Base-by-base conservation (phyloP, 2,329 filamentous ascomycete species). In the Botryotinia narcissicola region DNA sequence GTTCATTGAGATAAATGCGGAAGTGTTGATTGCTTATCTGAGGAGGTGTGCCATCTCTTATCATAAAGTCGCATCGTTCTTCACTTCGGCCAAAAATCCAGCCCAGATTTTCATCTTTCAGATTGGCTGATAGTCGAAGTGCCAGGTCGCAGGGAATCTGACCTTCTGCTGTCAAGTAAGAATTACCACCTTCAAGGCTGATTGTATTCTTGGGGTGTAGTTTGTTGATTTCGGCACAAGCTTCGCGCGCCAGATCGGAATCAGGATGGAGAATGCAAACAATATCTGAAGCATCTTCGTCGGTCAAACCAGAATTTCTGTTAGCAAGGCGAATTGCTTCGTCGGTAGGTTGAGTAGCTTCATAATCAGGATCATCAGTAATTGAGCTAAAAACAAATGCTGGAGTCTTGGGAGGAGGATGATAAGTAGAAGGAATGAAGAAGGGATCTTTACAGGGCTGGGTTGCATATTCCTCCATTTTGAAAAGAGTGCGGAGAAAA, bases 1-100 rank as follows among this genome's bases (percentile, higher is more conserved):
- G 89, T n/a, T 90, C 86, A 78, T 97, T 99, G 78, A 97, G 87
- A 80, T 92, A 97, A 75, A 99, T 97, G 71, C 94, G 91, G 81
- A 98, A 99, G 81, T 99, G 96, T n/a, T 92, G 87, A 80, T 98
- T 98, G 85, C 95, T 98, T 74, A 99, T 88, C 61, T 93, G 88
- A 0, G 88, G 87, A 0, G 88, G 87, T 77, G 95, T 92, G 51
- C 84, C 82, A 66, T 93, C 89, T 78, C 88, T 87, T 64, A 95
- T 83, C 73, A 91, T 83, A 70, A 93, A 85, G 79, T 99, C 96
- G 82, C 93, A 96, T 48, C 88, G 87, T 63, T 82, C 78, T 0
- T 83, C 78, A 79, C 96, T 95, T 72, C 96, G 90, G 44, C 96
- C 96, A 82, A 99, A 98, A 61, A 89, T 88, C 82, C 97, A 98